Conservation (phyloP, 176 grass and related monocot species). For the Carex parvula region DNA sequence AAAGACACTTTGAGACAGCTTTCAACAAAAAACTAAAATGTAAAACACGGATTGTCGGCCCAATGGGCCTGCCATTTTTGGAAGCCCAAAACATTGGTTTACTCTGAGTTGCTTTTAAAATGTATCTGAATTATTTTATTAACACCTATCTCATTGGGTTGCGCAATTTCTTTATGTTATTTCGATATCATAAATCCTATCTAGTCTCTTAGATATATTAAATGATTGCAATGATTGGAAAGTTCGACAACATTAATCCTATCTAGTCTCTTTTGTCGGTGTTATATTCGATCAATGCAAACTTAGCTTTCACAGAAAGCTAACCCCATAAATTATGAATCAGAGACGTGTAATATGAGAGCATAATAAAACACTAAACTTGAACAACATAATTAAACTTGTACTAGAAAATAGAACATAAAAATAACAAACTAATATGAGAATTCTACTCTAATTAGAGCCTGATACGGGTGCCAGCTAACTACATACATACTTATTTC, state of each 20-base stretch:
- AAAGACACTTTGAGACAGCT: neutral
- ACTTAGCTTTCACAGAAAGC: neutral
- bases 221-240: neutral
- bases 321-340: neutral
- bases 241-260: neutral
- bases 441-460: constrained; percentile 12
- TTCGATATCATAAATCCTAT: neutral
- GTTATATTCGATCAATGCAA: neutral
- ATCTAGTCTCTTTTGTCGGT: neutral
- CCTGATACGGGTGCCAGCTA: neutral
- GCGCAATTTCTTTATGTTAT: neutral
- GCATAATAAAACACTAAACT: neutral
- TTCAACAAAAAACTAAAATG: neutral
- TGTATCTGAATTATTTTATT: neutral
- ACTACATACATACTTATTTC: constrained; percentile 10
- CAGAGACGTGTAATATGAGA: neutral
- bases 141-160: neutral
- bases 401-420: constrained; percentile 2
- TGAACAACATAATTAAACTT: constrained; percentile 13
- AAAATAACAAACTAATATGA: constrained; percentile 11
- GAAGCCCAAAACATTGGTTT: neutral
- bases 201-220: neutral
- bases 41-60: neutral
- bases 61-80: neutral
- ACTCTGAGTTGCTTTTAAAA: neutral